Percentiles rank a stretch among this genome's conserved stretches.
phyloP scores from a whole-genome alignment of 306 rosid species.

The Malus fusca region DNA sequence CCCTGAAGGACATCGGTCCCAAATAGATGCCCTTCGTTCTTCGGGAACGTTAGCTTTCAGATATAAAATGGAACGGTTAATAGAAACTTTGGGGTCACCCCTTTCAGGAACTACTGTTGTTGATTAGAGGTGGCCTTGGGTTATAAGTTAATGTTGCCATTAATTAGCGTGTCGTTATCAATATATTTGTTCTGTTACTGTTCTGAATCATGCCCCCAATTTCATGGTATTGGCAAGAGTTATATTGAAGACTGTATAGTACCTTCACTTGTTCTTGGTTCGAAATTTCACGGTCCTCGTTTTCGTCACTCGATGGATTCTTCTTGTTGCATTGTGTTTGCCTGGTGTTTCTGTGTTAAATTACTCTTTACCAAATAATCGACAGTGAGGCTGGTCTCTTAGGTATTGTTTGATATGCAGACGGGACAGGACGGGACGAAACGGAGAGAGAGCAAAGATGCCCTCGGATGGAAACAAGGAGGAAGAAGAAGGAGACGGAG shows the following conservation, averaged over 20 bases:
- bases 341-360: neutral
- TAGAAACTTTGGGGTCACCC: conserved; percentile 15
- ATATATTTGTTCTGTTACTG: conserved; percentile 16
- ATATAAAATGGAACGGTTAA: conserved; percentile 7
- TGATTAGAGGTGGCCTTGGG: conserved; percentile 25
- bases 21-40: conserved; percentile 37
- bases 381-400: no score
- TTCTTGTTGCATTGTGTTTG: neutral
- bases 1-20: conserved; percentile 87
- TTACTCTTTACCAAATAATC: neutral
- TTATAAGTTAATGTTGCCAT: conserved; percentile 14
- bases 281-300: neutral
- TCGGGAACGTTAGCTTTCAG: conserved; percentile 5
- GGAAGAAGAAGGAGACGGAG: no score
- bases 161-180: conserved; percentile 21
- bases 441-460: no score
- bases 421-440: no score
- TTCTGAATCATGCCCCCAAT: conserved; percentile 3
- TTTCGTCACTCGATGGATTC: no score
- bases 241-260: conserved; percentile 6
- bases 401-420: no score
- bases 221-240: conserved; percentile 3
- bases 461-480: no score
- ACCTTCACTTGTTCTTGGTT: neutral
- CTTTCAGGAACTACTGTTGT: conserved; percentile 27